phyloP scores from a whole-genome alignment of 305 asterid species.

The Fraxinus baroniana region DNA sequence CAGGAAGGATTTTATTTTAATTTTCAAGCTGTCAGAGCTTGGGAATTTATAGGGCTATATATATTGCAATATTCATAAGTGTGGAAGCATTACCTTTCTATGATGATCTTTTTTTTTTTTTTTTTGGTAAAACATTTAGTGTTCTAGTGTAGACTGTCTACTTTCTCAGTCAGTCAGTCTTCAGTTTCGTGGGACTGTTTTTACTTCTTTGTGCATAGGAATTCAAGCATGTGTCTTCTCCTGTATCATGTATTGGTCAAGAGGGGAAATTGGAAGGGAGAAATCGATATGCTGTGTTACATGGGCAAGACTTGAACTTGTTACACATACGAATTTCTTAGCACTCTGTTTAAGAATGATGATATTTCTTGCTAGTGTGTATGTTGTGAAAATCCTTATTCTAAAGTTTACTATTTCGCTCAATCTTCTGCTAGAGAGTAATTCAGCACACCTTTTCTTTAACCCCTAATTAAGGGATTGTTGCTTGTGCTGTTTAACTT shows the following conservation, averaged over 20 bases:
- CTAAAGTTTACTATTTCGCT: not conserved
- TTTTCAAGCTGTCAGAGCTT: not conserved
- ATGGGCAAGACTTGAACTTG: not conserved
- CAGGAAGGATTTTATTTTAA: not conserved
- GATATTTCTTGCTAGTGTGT: not conserved
- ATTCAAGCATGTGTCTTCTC: not conserved
- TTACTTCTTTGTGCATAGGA: not conserved
- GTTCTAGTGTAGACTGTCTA: not conserved
- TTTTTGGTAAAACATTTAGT: not conserved
- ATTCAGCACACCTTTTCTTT: not conserved
- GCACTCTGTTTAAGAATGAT: not conserved
- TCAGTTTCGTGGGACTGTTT: not conserved
- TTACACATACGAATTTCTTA: not conserved
- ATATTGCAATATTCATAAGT: not conserved
- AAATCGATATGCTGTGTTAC: not conserved
- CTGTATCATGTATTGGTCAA: not conserved
- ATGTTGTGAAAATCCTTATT: slow-evolving; percentile 1
- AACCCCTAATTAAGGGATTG: not conserved
- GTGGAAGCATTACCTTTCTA: not conserved
- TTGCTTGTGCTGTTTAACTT: not conserved
- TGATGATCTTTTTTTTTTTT: not conserved
- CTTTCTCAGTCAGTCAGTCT: not conserved
- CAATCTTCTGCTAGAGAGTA: not conserved
- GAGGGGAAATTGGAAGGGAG: slow-evolving; percentile 4
- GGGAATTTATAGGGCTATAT: not conserved